Evolutionary conservation across 495 filamentous ascomycete genomes (phyloP), one percentile per base, ranked within the genome.

Genomic region (Endocarpon pusillum): DNA sequence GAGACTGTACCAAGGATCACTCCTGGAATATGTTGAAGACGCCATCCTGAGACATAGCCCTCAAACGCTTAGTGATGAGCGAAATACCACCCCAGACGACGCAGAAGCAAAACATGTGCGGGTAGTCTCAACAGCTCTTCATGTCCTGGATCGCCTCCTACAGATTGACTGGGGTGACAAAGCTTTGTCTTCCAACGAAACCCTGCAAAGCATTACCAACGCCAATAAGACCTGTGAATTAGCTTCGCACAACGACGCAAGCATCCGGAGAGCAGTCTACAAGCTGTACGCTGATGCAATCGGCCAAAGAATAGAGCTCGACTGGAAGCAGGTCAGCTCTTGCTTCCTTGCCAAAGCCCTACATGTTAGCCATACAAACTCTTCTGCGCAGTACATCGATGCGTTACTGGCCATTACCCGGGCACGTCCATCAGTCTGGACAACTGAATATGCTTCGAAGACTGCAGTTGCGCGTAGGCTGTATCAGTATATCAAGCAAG

Each of bases 61-160:
- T 2, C 60, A 72, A 18, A 89, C 83, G 0, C 59, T 99, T 30
- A 94, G 85, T 47, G 91, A 96, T 50, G 77, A 86, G 52, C 68
- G 85, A 34, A 81, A 72, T 4, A 74, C 78, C 19, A 87, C 73
- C 38, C 59, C 75, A 8, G 86, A 94, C 43, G 89, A 99, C 45
- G 70, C 80, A 1, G 62, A 80, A 36, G 71, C 73, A 2, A 94
- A 93, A 45, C 89, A 91, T 53, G 64, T 71, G 19, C 66, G 89
- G 36, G 82, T 92, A 3, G 66, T 84, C 15, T 73, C 73, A 11
- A 71, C 74, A 14, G 62, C 58, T 21, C 38, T 66, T 21, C 41
- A 55, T 27, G 41, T 66, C 10, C 54, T 69, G 30, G 63, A 58
- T 27, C 49, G 57, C 5, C 49, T 69, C 50, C 59, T 31, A 5